A percentile compares a stretch with the other conserved stretches of the same genome.
Conservation (phyloP, 352 stramenopile species). For the Elongisporangium anandrum region DNA sequence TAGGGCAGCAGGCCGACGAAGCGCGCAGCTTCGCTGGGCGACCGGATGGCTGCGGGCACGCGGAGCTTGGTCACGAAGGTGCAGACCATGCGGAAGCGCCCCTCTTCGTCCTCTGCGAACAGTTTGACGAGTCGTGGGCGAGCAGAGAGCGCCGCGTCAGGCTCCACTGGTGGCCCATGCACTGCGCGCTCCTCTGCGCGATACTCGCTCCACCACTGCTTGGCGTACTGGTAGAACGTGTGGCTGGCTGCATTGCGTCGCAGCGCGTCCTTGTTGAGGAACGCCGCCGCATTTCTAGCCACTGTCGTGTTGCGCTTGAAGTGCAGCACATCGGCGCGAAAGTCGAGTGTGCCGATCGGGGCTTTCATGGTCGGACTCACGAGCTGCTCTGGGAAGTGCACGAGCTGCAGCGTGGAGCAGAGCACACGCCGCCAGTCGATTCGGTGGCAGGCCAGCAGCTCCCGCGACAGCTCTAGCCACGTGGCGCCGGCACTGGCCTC, state of each 20-base stretch:
- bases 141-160: slow-evolving; percentile 4
- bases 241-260: slow-evolving; percentile 48
- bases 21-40: slow-evolving; percentile 76
- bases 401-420: slow-evolving; percentile 61
- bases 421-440: slow-evolving; percentile 78
- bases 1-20: slow-evolving; percentile 83
- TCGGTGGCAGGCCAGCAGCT: slow-evolving; percentile 62
- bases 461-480: slow-evolving; percentile 43
- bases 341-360: slow-evolving; percentile 55
- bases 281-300: slow-evolving; percentile 31
- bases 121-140: slow-evolving; percentile 64
- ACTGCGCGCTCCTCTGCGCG: slow-evolving; percentile 21
- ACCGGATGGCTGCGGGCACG: slow-evolving; percentile 37
- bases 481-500: slow-evolving; percentile 7
- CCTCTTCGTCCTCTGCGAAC: slow-evolving; percentile 87
- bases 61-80: slow-evolving; percentile 75
- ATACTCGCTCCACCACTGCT: slow-evolving; percentile 84
- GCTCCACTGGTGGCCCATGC: slow-evolving; percentile 4
- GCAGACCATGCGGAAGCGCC: slow-evolving; percentile 80
- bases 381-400: slow-evolving; percentile 64
- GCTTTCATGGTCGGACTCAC: slow-evolving; percentile 61
- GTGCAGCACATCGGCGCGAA: slow-evolving; percentile 63
- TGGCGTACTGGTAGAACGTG: slow-evolving; percentile 79
- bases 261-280: slow-evolving; percentile 55
- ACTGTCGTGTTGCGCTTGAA: slow-evolving; percentile 42